Evolutionary conservation across 2,329 filamentous ascomycete genomes (phyloP), one percentile per base, ranked within the genome.

Genomic region (Botrytis fragariae): DNA sequence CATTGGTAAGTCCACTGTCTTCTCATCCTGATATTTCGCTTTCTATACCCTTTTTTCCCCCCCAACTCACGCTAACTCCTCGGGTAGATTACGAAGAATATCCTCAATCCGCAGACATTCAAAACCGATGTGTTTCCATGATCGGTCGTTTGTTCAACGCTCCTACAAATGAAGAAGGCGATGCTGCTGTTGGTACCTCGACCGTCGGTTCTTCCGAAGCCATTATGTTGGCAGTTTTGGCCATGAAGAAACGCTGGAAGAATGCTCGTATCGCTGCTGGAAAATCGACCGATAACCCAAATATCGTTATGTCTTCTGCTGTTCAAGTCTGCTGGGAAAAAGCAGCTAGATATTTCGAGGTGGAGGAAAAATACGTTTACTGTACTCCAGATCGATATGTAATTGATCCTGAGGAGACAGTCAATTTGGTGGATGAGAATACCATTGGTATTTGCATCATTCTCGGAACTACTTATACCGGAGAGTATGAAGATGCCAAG

Each of bases 321-420:
- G 95, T 98, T 3, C 95, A 98, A 84, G 95, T 98, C 59, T 97
- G 94, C 87, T 98, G 95, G 95, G 94, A 98, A 83, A 98, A 98
- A 86, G 91, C 92, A 0, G 90, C 92, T 7, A 88, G 94, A 69
- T 97, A 97, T 85, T 96, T 97, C 79, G 95, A 98, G 79, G 89
- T 98, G 60, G 95, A 98, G 78, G 95, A 98, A 86, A 93, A 93
- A 83, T 94, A 88, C 14, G 88, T 91, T 45, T 90, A 88, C 82
- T 91, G 89, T 82, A 87, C 87, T 0, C 83, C 83, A 3, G 87
- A 90, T 0, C 85, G 90, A 75, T 91, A 85, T 78, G 88, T 91
- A 70, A 88, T 92, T 74, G 89, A 91, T 78, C 89, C 90, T 0
- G 83, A 87, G 75, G 83, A 91, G 83, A 87, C 89, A 2, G 89